Evolutionary conservation across 2,329 filamentous ascomycete genomes (phyloP), one percentile per base, ranked within the genome.

Genomic region (Beauveria australis): DNA sequence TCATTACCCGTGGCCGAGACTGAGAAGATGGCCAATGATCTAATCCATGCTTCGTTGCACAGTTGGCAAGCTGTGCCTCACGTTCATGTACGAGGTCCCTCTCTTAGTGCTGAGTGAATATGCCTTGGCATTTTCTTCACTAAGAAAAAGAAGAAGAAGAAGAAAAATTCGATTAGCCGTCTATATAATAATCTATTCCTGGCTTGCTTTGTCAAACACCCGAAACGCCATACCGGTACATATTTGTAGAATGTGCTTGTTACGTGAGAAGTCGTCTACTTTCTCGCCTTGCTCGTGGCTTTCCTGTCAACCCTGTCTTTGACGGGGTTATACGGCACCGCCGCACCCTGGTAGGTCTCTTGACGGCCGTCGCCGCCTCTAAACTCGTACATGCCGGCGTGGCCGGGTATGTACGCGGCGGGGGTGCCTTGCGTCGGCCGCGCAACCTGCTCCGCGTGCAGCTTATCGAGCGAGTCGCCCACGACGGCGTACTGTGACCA

Each of bases 401-500:
- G 60, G 5, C 71, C 72, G 26, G 77, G 64, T 7, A 68, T 68
- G 30, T 54, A 60, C 7, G 58, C 51, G 19, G 79, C 80, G 0
- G 84, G 85, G 16, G 71, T 71, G 1, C 84, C 84, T 46, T 81
- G 78, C 9, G 74, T 76, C 1, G 91, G 92, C 59, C 83, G 81
- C 53, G 78, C 75, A 57, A 86, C 76, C 74, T 97, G 92, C 69
- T 96, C 89, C 55, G 85, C 82, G 71, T 97, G 92, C 64, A 97
- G 78, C 71, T 86, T 89, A 73, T 97, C 91, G 41, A 97, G 79
- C 1, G 90, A 85, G 24, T 74, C 71, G 53, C 91, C 92, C 3
- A 94, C 86, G n/a, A 97, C 81, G 67, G 91, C 90, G 73, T 97
- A 97, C 70, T 96, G 92, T 14, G 87, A 85, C 93, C 93, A 97